phyloP scores from a whole-genome alignment of 805 yeast genomes.

The Pichia sporocuriosa region DNA sequence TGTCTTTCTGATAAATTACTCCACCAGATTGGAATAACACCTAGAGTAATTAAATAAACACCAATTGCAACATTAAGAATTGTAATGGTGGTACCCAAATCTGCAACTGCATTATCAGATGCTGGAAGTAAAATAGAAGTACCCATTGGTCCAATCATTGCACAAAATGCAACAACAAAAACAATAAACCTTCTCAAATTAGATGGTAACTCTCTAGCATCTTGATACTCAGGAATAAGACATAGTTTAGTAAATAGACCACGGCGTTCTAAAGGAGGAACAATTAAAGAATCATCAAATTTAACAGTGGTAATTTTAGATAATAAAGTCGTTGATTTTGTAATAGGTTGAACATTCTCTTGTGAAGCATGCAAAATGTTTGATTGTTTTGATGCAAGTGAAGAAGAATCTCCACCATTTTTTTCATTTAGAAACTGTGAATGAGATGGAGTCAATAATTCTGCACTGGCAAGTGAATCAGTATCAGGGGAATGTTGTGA shows the following conservation, averaged over 20 bases:
- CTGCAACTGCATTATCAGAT: constrained; percentile 47
- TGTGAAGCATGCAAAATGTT: background rate
- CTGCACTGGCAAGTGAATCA: constrained; percentile 2
- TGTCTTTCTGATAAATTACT: constrained; percentile 66
- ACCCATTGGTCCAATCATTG: constrained; percentile 84
- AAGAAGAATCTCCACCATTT: background rate
- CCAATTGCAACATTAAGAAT: constrained; percentile 77
- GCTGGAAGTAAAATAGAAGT: constrained; percentile 81
- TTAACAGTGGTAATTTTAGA: constrained; percentile 17
- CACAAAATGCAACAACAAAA: constrained; percentile 61
- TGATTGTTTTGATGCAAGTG: background rate
- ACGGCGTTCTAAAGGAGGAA: constrained; percentile 40
- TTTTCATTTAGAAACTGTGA: background rate
- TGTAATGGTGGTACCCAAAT: constrained; percentile 49
- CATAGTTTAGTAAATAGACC: constrained; percentile 51
- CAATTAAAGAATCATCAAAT: constrained; percentile 24
- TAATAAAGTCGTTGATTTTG: constrained; percentile 9
- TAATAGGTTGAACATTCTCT: background rate
- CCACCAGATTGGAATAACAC: constrained; percentile 88
- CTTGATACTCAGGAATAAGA: constrained; percentile 62
- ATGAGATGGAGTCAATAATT: background rate
- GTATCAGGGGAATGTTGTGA: constrained; percentile 2
- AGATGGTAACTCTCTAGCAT: constrained; percentile 58
- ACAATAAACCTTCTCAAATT: constrained; percentile 48
- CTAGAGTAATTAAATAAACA: constrained; percentile 63